A percentile compares a stretch with the other conserved stretches of the same genome.
Evolutionary conservation across 192 early-diverging fungal species (phyloP).

Genomic region (Podila verticillata): DNA sequence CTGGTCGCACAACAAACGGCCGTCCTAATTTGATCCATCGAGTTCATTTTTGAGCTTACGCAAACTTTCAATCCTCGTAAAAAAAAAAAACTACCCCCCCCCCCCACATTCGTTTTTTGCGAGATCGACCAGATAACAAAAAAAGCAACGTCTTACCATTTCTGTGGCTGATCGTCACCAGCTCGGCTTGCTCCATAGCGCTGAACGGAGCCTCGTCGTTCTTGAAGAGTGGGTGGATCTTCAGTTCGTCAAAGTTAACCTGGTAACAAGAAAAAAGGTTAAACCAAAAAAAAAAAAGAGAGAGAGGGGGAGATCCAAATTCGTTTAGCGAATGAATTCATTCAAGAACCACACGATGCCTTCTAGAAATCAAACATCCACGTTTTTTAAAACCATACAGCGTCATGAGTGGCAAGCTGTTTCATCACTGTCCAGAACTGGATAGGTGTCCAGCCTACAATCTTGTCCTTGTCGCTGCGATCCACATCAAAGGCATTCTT

Average conservation of each 20-base stretch:
- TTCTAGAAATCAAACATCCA: not conserved
- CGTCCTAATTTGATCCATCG: slow-evolving; percentile 66
- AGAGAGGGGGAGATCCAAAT: not conserved
- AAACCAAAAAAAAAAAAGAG: slow-evolving; percentile 4
- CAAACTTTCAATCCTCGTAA: too few species aligned
- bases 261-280: slow-evolving; percentile 1
- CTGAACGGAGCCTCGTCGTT: slow-evolving; percentile 82
- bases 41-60: not conserved
- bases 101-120: not conserved
- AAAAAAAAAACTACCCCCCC: too few species aligned
- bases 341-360: too few species aligned
- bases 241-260: slow-evolving; percentile 86
- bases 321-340: too few species aligned
- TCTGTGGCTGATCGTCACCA: slow-evolving; percentile 83
- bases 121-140: too few species aligned
- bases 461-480: slow-evolving; percentile 35
- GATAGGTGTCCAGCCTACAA: slow-evolving; percentile 76
- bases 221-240: slow-evolving; percentile 84
- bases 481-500: slow-evolving; percentile 87
- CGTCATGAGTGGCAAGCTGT: slow-evolving; percentile 65
- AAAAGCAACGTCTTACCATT: slow-evolving; percentile 60
- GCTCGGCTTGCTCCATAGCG: slow-evolving; percentile 91
- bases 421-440: slow-evolving; percentile 94
- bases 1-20: slow-evolving; percentile 80
- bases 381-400: slow-evolving; percentile 40